Base-by-base conservation (phyloP, 2,329 filamentous ascomycete species). In the Dothistroma pini region DNA sequence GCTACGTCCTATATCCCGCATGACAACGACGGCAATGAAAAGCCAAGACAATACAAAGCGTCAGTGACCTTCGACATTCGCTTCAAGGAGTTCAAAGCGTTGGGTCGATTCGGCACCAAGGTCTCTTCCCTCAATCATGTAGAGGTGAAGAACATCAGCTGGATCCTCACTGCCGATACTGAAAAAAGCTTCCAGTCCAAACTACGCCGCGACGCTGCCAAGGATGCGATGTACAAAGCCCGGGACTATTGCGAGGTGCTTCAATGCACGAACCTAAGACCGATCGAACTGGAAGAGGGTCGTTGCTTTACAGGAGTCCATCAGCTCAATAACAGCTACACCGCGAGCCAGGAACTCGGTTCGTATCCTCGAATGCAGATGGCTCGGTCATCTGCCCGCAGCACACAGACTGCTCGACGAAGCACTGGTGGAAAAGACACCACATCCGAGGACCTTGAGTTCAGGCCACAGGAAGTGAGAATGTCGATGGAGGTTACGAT, bases 1-100 rank as follows among this genome's bases (percentile, higher is more conserved):
- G 59, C 66, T 2, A 66, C 62, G 14, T 63, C 57, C 11, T 55
- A 65, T 10, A 44, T 62, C 0, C 65, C 65, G 4, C 56, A 61
- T 31, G 56, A 60, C n/a, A 48, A 61, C 53, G 55, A 63, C 12
- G 56, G 49, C 41, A 55, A 57, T 12, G 38, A 50, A 16, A 41
- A 35, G n/a, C 56, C 63, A 4, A 54, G 61, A 4, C 32, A 56
- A 32, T 68, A 68, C 56, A 59, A 57, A 19, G 59, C 60, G 2
- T 57, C 31, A 11, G 59, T 69, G n/a, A 63, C 32, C 5, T 69
- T 68, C 60, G 68, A 69, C 35, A 66, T 69, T 41, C 58, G 68
- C 22, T 69, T 69, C 58, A 60, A 64, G 34, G 65, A 68, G 25
- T 69, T 69, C 57, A 61, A 61, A 25, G 61, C 65, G 7, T 47